Conservation (phyloP, 2,329 filamentous ascomycete genomes). For the Allantophomopsis lycopodina region DNA sequence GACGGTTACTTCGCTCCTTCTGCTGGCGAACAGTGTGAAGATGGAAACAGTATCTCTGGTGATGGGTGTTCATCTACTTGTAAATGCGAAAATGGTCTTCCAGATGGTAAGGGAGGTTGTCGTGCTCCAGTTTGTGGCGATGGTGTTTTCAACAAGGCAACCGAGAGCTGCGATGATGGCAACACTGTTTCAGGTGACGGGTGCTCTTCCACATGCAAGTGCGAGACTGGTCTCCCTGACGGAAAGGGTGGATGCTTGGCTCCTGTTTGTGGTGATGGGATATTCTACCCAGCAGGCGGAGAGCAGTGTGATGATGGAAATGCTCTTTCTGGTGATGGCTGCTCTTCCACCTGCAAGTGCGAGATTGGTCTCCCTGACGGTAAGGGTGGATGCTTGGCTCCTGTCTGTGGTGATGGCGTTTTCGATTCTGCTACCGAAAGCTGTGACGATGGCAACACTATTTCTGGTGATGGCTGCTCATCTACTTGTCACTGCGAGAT, state of each 20-base stretch:
- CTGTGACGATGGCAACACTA: not conserved
- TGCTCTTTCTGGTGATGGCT: not conserved
- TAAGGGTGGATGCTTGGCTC: too few species aligned
- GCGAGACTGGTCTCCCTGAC: constrained; percentile 7
- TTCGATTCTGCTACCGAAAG: not conserved
- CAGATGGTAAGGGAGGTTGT: not conserved
- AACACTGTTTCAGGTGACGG: too few species aligned
- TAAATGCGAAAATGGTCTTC: not conserved
- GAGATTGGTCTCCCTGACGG: not conserved
- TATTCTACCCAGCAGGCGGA: constrained; percentile 17
- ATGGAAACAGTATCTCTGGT: constrained; percentile 11
- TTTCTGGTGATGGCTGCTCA: not conserved
- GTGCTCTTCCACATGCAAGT: too few species aligned
- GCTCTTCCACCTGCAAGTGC: not conserved
- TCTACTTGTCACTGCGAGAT: not conserved
- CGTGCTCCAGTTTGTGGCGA: not conserved
- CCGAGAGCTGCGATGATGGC: too few species aligned
- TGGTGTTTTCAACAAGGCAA: too few species aligned
- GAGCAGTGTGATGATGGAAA: constrained; percentile 27
- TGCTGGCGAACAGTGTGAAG: constrained; percentile 26
- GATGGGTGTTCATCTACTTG: not conserved
- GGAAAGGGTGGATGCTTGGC: too few species aligned
- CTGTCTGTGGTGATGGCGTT: too few species aligned
- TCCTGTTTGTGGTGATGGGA: constrained; percentile 26
- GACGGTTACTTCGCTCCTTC: constrained; percentile 20